Conservation (phyloP, 2,329 filamentous ascomycete species). For the Pseudogymnoascus sp. region DNA sequence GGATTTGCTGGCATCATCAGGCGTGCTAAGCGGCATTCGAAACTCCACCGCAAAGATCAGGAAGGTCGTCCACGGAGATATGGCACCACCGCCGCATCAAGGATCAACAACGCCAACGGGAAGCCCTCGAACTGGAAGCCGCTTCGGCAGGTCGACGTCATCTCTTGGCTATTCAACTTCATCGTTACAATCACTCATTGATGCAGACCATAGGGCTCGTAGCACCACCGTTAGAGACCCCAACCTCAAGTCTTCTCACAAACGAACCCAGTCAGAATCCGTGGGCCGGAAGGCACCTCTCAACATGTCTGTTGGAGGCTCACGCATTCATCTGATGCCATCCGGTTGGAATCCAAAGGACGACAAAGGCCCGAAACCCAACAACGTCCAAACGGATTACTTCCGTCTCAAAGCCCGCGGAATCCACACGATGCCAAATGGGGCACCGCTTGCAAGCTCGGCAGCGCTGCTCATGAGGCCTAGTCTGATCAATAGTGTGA, state of each 20-base stretch:
- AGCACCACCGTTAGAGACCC: neutral
- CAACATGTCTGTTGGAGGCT: conserved; percentile 7
- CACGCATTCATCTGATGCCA: neutral
- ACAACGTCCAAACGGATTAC: conserved; percentile 29
- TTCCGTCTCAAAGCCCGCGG: conserved; percentile 29
- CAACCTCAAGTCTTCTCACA: neutral
- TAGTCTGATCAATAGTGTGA: conserved; percentile 20
- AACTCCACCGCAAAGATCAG: conserved; percentile 16
- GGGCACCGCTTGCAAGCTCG: conserved; percentile 24
- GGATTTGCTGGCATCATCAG: conserved; percentile 21
- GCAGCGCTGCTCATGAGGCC: conserved; percentile 21
- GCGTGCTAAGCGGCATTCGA: conserved; percentile 22
- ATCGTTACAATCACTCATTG: conserved; percentile 4
- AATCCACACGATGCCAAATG: conserved; percentile 24
- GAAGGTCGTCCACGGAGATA: conserved; percentile 16
- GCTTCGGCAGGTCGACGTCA: conserved; percentile 4
- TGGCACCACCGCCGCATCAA: neutral
- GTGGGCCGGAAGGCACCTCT: neutral
- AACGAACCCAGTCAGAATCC: conserved; percentile 1
- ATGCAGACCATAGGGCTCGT: neutral
- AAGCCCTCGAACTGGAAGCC: neutral
- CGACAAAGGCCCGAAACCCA: conserved; percentile 15
- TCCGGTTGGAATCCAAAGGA: conserved; percentile 3
- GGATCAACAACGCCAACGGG: neutral
- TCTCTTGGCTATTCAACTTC: conserved; percentile 3